These are phyloP conservation scores for Euphrasia arctica DNA, from an alignment of 305 asterid species.

Conservation along the genomic window DNA sequence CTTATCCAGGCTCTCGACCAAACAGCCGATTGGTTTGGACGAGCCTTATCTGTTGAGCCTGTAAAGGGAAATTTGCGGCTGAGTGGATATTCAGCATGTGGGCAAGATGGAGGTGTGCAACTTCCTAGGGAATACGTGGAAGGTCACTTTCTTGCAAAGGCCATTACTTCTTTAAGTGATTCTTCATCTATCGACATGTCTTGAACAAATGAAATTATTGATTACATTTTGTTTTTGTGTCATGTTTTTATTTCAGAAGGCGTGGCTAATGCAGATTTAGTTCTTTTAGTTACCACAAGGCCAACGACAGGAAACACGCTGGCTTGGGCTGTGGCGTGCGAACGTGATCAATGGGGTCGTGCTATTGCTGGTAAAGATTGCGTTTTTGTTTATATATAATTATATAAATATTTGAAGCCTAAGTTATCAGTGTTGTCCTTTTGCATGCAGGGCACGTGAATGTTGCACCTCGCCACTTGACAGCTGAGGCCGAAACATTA, in stretches of 20 bases:
- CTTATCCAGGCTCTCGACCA: slow-evolving; percentile 75
- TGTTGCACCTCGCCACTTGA: slow-evolving; percentile 98
- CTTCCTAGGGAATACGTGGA: slow-evolving; percentile 87
- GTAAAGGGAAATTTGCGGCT: slow-evolving; percentile 83
- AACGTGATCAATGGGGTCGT: slow-evolving; percentile 99
- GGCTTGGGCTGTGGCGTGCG: slow-evolving; percentile 99
- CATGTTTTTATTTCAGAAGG: slow-evolving; percentile 59
- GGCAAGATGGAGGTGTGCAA: slow-evolving; percentile 98
- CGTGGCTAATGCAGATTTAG: slow-evolving; percentile 81
- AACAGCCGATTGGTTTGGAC: slow-evolving; percentile 89
- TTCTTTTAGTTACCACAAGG: slow-evolving; percentile 92
- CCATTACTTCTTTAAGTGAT: slow-evolving; percentile 13
- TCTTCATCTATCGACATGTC: neutral
- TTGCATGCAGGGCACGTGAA: slow-evolving; percentile 82
- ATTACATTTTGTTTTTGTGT: slow-evolving; percentile 7
- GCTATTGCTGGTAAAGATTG: slow-evolving; percentile 78
- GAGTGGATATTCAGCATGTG: slow-evolving; percentile 98
- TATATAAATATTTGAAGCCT: neutral
- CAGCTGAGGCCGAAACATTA: slow-evolving; percentile 92
- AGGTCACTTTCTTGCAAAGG: slow-evolving; percentile 45
- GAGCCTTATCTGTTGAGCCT: slow-evolving; percentile 89
- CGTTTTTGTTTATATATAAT: too few relatives aligned
- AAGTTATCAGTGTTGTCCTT: neutral
- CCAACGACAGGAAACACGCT: slow-evolving; percentile 97
- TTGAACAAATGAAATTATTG: slow-evolving; percentile 3